A percentile compares a stretch with the other conserved stretches of the same genome.
phyloP scores from a whole-genome alignment of 495 filamentous ascomycete genomes.

The Tuber brumale region DNA sequence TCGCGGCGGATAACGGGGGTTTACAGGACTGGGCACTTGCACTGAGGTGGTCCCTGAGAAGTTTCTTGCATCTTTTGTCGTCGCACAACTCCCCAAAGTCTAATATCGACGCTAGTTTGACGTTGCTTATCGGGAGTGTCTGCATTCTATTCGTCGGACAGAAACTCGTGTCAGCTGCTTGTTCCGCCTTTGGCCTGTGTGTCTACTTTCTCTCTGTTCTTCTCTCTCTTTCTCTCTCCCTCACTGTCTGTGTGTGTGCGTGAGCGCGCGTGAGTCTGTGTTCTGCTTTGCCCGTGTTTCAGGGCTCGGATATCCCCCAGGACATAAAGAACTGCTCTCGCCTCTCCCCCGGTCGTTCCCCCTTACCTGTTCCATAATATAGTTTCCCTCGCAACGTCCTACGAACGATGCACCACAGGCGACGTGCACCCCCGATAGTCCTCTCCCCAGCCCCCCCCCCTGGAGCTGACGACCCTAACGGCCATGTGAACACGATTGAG shows the following conservation, averaged over 20 bases:
- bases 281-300: conserved; percentile 9
- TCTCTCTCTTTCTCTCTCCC: neutral
- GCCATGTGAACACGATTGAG: conserved; percentile 33
- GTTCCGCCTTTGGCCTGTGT: neutral
- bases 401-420: conserved; percentile 37
- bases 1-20: conserved; percentile 24
- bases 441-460: conserved; percentile 23
- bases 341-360: conserved; percentile 2
- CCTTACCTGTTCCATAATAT: conserved; percentile 11
- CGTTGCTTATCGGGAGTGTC: conserved; percentile 10
- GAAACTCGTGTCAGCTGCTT: conserved; percentile 26
- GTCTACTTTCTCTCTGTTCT: neutral
- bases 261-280: neutral
- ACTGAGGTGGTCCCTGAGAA: conserved; percentile 30
- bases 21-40: conserved; percentile 5
- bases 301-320: conserved; percentile 13
- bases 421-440: conserved; percentile 33
- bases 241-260: neutral
- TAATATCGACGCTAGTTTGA: conserved; percentile 25
- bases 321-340: conserved; percentile 28
- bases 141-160: conserved; percentile 28
- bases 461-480: conserved; percentile 23
- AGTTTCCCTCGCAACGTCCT: conserved; percentile 10
- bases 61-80: conserved; percentile 18
- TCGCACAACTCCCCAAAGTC: conserved; percentile 28